Conservation (phyloP, 106 monocot species). For the Narthecium ossifragum region DNA sequence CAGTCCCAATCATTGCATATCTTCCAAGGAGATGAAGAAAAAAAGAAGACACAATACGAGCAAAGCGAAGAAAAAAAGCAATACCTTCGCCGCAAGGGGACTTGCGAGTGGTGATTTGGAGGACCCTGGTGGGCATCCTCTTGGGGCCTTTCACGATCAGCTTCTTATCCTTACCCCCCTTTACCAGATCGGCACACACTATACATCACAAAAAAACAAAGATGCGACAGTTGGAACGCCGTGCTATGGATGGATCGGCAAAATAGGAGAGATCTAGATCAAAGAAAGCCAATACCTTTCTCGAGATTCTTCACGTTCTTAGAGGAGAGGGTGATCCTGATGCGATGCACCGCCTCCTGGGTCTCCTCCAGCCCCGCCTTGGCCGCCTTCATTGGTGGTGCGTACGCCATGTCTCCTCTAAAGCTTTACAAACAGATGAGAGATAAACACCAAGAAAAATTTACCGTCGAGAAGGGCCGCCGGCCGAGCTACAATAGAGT, state of each 20-base stretch:
- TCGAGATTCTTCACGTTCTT: constrained; percentile 87
- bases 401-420: constrained; percentile 42
- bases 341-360: constrained; percentile 60
- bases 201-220: neutral
- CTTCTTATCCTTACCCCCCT: constrained; percentile 60
- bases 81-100: constrained; percentile 75
- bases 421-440: neutral
- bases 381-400: constrained; percentile 52
- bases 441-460: too few relatives aligned
- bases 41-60: neutral
- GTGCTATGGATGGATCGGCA: too few relatives aligned
- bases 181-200: constrained; percentile 72
- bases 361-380: constrained; percentile 64
- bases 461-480: too few relatives aligned
- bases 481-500: too few relatives aligned
- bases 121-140: constrained; percentile 67
- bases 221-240: too few relatives aligned
- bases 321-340: constrained; percentile 80
- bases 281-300: constrained; percentile 37
- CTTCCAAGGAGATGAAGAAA: neutral
- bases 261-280: neutral
- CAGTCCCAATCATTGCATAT: too few relatives aligned
- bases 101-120: constrained; percentile 62
- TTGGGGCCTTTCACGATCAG: constrained; percentile 61
- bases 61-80: neutral